Evolutionary conservation across 2,329 filamentous ascomycete species (phyloP).

Genomic region (Apiospora arundinis): DNA sequence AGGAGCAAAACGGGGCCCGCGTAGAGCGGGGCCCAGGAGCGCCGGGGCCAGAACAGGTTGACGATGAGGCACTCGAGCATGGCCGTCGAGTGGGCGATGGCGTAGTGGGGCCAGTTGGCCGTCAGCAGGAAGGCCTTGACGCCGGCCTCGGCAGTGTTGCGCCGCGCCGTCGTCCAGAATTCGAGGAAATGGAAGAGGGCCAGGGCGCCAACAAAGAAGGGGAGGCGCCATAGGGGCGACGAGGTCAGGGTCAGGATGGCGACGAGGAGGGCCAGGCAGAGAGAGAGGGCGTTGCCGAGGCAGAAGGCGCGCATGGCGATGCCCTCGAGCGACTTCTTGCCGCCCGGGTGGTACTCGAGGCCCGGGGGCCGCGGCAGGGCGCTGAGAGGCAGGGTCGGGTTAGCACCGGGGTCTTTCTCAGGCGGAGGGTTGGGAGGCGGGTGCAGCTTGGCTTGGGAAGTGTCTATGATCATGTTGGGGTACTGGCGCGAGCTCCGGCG

Average conservation of each 20-base stretch:
- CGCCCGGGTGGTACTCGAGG: slow-evolving; percentile 51
- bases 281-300: slow-evolving; percentile 53
- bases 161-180: slow-evolving; percentile 86
- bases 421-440: neutral
- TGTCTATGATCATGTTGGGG: slow-evolving; percentile 13
- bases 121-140: slow-evolving; percentile 82
- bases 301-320: slow-evolving; percentile 65
- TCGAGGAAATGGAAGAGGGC: slow-evolving; percentile 94
- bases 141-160: slow-evolving; percentile 77
- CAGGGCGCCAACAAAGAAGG: slow-evolving; percentile 73
- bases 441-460: neutral
- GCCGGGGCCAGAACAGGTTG: slow-evolving; percentile 58
- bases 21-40: slow-evolving; percentile 53
- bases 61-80: slow-evolving; percentile 74
- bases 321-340: slow-evolving; percentile 63
- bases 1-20: slow-evolving; percentile 50
- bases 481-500: slow-evolving; percentile 1
- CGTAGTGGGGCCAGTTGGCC: slow-evolving; percentile 84
- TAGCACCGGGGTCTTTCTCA: slow-evolving; percentile 18
- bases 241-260: slow-evolving; percentile 44
- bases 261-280: slow-evolving; percentile 41
- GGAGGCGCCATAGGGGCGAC: slow-evolving; percentile 64
- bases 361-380: slow-evolving; percentile 39
- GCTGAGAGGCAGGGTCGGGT: slow-evolving; percentile 36
- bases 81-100: slow-evolving; percentile 79